Percentiles rank a stretch among this genome's conserved stretches.
These are phyloP conservation scores for Auxenochlorella pyrenoidosa DNA, from an alignment of 139 green algal species.

Conservation along the genomic window DNA sequence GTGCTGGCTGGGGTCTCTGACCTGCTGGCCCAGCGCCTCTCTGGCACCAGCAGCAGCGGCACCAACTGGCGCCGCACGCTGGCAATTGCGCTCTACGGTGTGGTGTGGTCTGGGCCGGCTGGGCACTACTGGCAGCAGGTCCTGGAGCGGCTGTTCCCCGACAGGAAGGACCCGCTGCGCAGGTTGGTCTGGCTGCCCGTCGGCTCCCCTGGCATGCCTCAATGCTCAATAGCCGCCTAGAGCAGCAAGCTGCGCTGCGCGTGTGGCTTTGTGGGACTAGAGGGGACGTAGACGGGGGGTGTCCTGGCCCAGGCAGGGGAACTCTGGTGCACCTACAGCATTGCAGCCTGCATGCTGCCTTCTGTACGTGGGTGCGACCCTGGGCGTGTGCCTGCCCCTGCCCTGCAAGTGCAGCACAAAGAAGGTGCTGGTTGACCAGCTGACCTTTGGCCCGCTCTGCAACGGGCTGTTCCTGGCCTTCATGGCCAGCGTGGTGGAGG, in stretches of 20 bases:
- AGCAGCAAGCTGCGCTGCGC: no score
- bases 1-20: slow-evolving; percentile 20
- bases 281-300: no score
- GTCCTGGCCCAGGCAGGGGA: no score
- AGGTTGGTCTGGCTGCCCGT: not conserved
- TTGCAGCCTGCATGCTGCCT: no score
- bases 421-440: slow-evolving; percentile 38
- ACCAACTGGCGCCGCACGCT: slow-evolving; percentile 43
- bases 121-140: slow-evolving; percentile 46
- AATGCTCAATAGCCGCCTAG: no score
- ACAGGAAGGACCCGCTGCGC: slow-evolving; percentile 18
- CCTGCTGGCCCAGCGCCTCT: slow-evolving; percentile 39
- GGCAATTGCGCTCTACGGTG: slow-evolving; percentile 32
- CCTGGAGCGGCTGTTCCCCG: slow-evolving; percentile 41
- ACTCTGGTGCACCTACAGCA: no score
- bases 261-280: no score
- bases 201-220: no score
- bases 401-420: not conserved
- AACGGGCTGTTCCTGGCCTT: slow-evolving; percentile 43
- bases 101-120: slow-evolving; percentile 27
- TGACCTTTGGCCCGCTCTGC: slow-evolving; percentile 38
- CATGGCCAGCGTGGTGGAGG: slow-evolving; percentile 29
- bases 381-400: not conserved
- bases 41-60: not conserved
- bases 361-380: not conserved